phyloP scores from a whole-genome alignment of 768 basidiomycete species.

The Boletellus ananas region DNA sequence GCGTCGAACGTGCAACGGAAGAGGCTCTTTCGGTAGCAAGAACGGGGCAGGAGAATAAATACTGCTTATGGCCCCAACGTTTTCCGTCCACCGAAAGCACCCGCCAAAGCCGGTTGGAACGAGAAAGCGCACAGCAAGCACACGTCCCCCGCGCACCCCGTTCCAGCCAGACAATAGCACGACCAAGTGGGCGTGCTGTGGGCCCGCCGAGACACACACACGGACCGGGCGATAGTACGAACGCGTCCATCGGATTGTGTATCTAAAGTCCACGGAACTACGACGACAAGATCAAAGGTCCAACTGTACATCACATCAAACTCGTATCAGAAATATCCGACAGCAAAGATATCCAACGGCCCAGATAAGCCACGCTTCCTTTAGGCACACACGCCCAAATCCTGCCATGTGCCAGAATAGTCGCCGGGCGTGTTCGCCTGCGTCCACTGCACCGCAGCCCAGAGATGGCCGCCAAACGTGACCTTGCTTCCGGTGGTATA shows the following conservation, averaged over 20 bases:
- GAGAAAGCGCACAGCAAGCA: slow-evolving; percentile 1
- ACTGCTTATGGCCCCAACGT: background rate
- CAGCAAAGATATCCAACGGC: too few species aligned
- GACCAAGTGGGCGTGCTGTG: too few species aligned
- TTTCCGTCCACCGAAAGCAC: slow-evolving; percentile 11
- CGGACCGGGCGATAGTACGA: too few species aligned
- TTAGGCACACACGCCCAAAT: slow-evolving; percentile 20
- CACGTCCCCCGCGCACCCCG: slow-evolving; percentile 22
- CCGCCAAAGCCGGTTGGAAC: slow-evolving; percentile 15
- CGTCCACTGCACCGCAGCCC: slow-evolving; percentile 26
- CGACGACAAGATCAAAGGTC: too few species aligned
- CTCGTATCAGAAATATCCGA: too few species aligned
- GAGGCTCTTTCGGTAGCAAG: too few species aligned
- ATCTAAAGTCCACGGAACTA: too few species aligned
- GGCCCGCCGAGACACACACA: too few species aligned
- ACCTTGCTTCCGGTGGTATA: slow-evolving; percentile 18
- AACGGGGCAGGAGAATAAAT: slow-evolving; percentile 14
- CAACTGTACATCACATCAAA: too few species aligned
- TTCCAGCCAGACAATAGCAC: background rate
- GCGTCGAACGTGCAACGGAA: too few species aligned
- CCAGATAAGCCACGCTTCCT: background rate
- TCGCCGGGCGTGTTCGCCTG: slow-evolving; percentile 22
- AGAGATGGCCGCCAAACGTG: slow-evolving; percentile 13
- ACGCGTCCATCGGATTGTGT: too few species aligned
- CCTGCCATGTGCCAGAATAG: slow-evolving; percentile 25